Evolutionary conservation across 768 basidiomycete genomes (phyloP).

Genomic region (Kockovaella imperatae): DNA sequence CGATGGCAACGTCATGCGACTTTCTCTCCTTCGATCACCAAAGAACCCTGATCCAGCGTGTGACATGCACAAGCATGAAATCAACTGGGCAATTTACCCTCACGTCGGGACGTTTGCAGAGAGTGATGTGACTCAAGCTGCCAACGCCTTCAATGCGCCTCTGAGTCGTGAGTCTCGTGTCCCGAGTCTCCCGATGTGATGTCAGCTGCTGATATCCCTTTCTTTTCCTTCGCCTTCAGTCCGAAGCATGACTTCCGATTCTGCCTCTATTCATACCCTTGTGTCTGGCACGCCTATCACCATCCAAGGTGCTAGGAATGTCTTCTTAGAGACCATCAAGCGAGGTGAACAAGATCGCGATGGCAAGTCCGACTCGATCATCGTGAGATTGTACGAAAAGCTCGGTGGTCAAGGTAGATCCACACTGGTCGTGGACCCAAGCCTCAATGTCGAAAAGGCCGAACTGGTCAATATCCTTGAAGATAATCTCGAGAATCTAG

Average conservation of each 20-base stretch:
- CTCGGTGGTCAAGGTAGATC: constrained; percentile 74
- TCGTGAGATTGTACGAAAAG: constrained; percentile 80
- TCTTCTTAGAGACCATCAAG: constrained; percentile 87
- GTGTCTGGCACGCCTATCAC: constrained; percentile 41
- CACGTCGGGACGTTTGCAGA: constrained; percentile 81
- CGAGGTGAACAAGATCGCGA: constrained; percentile 71
- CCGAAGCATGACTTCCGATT: not conserved
- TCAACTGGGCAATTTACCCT: constrained; percentile 82
- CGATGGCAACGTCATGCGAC: constrained; percentile 72
- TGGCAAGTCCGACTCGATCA: constrained; percentile 52
- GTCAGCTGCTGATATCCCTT: not conserved
- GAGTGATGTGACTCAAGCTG: constrained; percentile 55
- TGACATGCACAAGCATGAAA: constrained; percentile 53
- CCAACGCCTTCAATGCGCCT: constrained; percentile 5
- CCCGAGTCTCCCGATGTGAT: not conserved
- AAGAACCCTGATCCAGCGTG: constrained; percentile 53
- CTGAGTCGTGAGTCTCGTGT: not conserved
- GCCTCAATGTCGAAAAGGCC: constrained; percentile 45
- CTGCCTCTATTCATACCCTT: not conserved
- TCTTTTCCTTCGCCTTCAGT: not conserved
- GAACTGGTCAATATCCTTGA: constrained; percentile 72
- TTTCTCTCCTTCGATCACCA: constrained; percentile 78
- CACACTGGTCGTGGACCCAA: constrained; percentile 50
- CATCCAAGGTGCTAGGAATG: constrained; percentile 61
- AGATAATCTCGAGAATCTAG: constrained; percentile 48